phyloP scores from a whole-genome alignment of 148 eudicot genomes.

The Agrostemma githago region DNA sequence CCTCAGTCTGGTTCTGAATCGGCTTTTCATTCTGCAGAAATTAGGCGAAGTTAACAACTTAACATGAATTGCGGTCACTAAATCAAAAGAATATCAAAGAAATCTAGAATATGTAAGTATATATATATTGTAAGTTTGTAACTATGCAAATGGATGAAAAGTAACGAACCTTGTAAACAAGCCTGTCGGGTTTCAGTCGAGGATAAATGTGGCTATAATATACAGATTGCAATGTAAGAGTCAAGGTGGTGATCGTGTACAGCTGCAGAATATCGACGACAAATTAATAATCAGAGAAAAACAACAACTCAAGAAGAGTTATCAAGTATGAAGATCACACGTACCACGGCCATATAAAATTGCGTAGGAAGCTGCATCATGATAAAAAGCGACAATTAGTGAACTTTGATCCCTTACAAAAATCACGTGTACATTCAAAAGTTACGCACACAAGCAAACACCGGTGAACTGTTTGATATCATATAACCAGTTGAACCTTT shows the following conservation, averaged over 20 bases:
- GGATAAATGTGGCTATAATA: constrained; percentile 60
- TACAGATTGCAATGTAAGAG: constrained; percentile 50
- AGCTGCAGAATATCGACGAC: constrained; percentile 38
- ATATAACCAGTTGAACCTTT: too few species aligned
- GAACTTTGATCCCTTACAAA: not conserved
- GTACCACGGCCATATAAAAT: constrained; percentile 71
- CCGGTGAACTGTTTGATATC: not conserved
- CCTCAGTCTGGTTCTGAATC: constrained; percentile 15
- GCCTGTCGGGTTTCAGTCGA: constrained; percentile 40
- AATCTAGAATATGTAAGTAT: not conserved
- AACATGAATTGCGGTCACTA: not conserved
- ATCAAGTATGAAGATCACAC: constrained; percentile 6
- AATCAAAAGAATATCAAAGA: not conserved
- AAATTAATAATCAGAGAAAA: not conserved
- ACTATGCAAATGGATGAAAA: not conserved
- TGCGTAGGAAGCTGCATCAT: constrained; percentile 79
- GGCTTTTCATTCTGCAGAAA: constrained; percentile 19
- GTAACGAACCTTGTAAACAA: constrained; percentile 39
- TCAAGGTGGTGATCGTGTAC: constrained; percentile 49
- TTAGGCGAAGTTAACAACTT: not conserved
- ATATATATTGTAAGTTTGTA: too few species aligned
- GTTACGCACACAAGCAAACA: not conserved
- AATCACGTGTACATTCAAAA: not conserved
- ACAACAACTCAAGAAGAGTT: not conserved
- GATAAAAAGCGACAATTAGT: constrained; percentile 6